Evolutionary conservation across 345 rosid species (phyloP).

Genomic region (Cardamine chenopodiifolia): DNA sequence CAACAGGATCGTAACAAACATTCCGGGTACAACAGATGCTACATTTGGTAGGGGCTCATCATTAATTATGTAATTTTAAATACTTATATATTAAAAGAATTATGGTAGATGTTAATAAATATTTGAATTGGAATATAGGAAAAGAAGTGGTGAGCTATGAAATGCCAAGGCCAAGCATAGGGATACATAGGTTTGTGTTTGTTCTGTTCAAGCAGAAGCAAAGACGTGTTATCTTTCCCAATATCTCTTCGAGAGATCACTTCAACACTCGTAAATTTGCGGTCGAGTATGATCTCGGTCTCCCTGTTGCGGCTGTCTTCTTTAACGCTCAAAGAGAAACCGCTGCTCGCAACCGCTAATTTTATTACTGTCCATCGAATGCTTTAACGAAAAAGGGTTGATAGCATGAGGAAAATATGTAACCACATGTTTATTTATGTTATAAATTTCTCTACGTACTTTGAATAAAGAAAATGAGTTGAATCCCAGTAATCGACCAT

Average conservation of each 20-base stretch:
- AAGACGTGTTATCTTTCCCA: constrained; percentile 47
- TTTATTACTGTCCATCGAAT: background rate
- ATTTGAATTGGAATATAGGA: constrained; percentile 38
- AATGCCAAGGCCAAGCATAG: constrained; percentile 60
- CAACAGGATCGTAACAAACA: constrained; percentile 62
- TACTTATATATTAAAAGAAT: background rate
- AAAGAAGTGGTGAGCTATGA: constrained; percentile 67
- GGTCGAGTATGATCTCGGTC: constrained; percentile 56
- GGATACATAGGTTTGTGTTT: constrained; percentile 72
- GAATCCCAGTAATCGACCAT: background rate
- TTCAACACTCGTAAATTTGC: constrained; percentile 64
- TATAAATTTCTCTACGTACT: too few relatives aligned
- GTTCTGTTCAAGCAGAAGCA: constrained; percentile 62
- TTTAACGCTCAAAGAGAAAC: constrained; percentile 75
- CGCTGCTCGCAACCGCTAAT: constrained; percentile 63
- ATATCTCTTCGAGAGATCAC: constrained; percentile 50
- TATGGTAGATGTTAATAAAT: background rate
- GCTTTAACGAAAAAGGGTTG: background rate
- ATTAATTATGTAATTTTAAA: background rate
- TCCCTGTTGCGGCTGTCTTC: constrained; percentile 76
- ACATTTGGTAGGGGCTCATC: constrained; percentile 58
- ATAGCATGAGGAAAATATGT: background rate
- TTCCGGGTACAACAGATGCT: constrained; percentile 71
- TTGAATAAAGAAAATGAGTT: constrained; percentile 8
- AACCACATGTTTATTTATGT: constrained; percentile 25